Base-by-base conservation (phyloP, 805 yeast genomes). In the Kockiozyma suomiensis region DNA sequence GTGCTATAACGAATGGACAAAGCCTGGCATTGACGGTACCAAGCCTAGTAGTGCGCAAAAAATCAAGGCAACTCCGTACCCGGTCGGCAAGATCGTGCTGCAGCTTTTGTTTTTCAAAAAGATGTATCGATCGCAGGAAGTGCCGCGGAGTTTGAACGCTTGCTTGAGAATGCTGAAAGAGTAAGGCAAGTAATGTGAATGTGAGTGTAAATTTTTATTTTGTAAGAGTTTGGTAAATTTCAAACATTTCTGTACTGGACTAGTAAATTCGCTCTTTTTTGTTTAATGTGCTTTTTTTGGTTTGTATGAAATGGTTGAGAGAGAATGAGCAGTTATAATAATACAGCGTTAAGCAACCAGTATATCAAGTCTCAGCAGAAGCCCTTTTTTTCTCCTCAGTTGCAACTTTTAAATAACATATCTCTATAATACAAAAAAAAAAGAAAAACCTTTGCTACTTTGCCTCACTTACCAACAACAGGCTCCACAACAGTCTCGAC, bases 1-100 rank as follows among this genome's bases (percentile, higher is more conserved):
- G 8, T 81, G 91, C 66, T 84, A 82, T 72, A 91, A 90, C 70
- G 96, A 90, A 71, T 93, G 97, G 97, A 87, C 82, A 49, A 46
- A 35, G 42, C 72, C 75, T 0, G 70, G 70, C 37, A 56, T 47
- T 41, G 62, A 62, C 38, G 59, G 56, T 15, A 21, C 49, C 38
- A 46, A 50, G 25, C 41, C 59, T 13, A 42, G 42, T 30, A 17
- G 32, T 15, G 19, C 66, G 17, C 72, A 73, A 28, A 69, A 68
- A 25, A 72, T 73, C 56, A 68, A 74, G 65, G 70, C 73, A 55
- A 73, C 73, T 12, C 88, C 93, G 1, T 83, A 82, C 68, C 74
- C 79, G 54, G 80, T 89, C 61, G 96, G 87, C n/a, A 80, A 81
- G 53, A 69, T 91, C 47, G 84, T 85, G 65, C 80, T 86, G 19